phyloP scores from a whole-genome alignment of 2,329 filamentous ascomycete species.

The Sclerotinia nivalis region DNA sequence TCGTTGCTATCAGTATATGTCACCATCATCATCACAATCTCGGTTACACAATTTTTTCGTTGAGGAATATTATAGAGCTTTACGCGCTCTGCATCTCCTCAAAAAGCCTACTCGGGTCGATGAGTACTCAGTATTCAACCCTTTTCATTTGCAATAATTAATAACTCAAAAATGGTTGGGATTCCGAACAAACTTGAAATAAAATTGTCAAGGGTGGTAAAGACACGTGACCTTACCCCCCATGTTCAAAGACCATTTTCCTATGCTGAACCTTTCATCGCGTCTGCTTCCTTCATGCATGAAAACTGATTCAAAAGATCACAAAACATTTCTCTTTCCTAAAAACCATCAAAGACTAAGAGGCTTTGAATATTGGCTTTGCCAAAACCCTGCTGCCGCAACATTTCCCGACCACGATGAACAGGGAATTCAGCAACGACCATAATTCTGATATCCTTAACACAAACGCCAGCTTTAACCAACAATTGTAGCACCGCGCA shows the following conservation, averaged over 20 bases:
- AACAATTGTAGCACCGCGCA: constrained; percentile 33
- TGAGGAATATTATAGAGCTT: too few relatives aligned
- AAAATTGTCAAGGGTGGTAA: too few relatives aligned
- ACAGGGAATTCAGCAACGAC: constrained; percentile 33
- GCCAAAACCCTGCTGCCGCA: constrained; percentile 32
- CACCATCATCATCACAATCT: too few relatives aligned
- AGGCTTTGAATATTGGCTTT: constrained; percentile 34
- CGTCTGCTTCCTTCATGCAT: not conserved
- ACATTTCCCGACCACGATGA: constrained; percentile 32
- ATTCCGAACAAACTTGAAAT: too few relatives aligned
- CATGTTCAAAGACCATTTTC: not conserved
- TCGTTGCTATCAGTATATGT: too few relatives aligned
- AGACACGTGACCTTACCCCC: not conserved
- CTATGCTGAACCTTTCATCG: not conserved
- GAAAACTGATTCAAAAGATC: too few relatives aligned
- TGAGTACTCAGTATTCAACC: too few relatives aligned
- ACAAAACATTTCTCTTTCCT: fast-evolving
- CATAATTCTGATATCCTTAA: constrained; percentile 30
- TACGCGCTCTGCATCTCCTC: too few relatives aligned
- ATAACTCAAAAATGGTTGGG: too few relatives aligned
- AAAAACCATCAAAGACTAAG: constrained; percentile 29
- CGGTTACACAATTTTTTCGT: too few relatives aligned
- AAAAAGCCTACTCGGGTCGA: too few relatives aligned
- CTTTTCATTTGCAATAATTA: too few relatives aligned
- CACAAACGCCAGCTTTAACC: constrained; percentile 28